phyloP scores from a whole-genome alignment of 2,329 filamentous ascomycete species.

The Alternaria rosae region DNA sequence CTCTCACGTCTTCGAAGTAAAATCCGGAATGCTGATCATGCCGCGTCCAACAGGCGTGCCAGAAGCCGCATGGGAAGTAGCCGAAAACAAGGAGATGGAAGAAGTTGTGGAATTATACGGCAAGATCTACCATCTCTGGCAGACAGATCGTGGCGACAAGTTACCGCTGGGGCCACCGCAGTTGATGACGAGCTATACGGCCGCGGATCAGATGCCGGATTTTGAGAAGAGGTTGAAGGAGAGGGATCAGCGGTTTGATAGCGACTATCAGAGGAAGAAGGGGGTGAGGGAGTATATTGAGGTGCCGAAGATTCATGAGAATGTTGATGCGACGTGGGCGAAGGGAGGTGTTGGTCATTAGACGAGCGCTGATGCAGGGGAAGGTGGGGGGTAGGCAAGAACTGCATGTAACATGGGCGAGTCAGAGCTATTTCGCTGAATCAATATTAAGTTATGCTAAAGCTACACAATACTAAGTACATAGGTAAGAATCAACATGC shows the following conservation, averaged over 20 bases:
- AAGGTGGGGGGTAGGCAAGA: not conserved
- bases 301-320: conserved; percentile 56
- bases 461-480: no score
- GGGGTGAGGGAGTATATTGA: conserved; percentile 62
- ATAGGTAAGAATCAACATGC: no score
- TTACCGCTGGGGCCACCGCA: conserved; percentile 68
- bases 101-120: conserved; percentile 78
- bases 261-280: conserved; percentile 61
- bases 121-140: conserved; percentile 87
- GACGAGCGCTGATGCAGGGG: not conserved
- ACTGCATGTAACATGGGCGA: no score
- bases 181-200: conserved; percentile 70
- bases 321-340: conserved; percentile 60
- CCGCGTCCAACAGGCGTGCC: conserved; percentile 66
- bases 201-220: conserved; percentile 56
- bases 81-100: conserved; percentile 83
- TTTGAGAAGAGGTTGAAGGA: conserved; percentile 57
- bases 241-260: conserved; percentile 63
- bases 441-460: no score
- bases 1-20: conserved; percentile 76
- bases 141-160: conserved; percentile 75
- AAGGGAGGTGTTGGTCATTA: conserved; percentile 28
- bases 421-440: no score
- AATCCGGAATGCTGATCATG: conserved; percentile 82
- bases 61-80: conserved; percentile 71